phyloP scores from a whole-genome alignment of 768 basidiomycete genomes.

The Lactifluus piperatus region DNA sequence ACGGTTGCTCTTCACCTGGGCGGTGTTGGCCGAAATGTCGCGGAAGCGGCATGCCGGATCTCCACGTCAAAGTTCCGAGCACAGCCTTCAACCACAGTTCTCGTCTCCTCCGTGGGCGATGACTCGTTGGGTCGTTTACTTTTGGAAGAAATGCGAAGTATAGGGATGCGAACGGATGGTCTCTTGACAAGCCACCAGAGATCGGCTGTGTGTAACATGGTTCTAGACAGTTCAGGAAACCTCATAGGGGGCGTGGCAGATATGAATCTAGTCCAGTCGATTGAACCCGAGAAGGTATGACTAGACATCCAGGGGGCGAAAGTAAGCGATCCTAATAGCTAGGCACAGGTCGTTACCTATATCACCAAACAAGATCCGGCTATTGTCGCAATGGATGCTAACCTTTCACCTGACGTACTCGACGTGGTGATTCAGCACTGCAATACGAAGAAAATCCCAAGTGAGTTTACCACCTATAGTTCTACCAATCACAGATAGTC shows the following conservation, averaged over 20 bases:
- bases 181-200: conserved; percentile 37
- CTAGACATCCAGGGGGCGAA: neutral
- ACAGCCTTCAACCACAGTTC: conserved; percentile 33
- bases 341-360: conserved; percentile 41
- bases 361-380: conserved; percentile 42
- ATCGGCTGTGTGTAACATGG: conserved; percentile 83
- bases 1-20: conserved; percentile 63
- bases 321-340: neutral
- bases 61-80: conserved; percentile 29
- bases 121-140: conserved; percentile 74
- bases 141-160: conserved; percentile 39
- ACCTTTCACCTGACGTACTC: conserved; percentile 51
- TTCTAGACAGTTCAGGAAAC: conserved; percentile 62
- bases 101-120: conserved; percentile 68
- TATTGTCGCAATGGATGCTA: conserved; percentile 70
- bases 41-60: conserved; percentile 77
- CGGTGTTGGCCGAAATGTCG: conserved; percentile 92
- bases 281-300: conserved; percentile 41
- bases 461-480: conserved; percentile 35
- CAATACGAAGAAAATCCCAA: conserved; percentile 35
- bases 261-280: conserved; percentile 60
- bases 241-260: conserved; percentile 87
- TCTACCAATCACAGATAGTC: neutral
- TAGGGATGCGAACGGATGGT: conserved; percentile 83
- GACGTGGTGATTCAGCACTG: conserved; percentile 45